Evolutionary conservation across 345 rosid genomes (phyloP).

Genomic region (Linum usitatissimum): DNA sequence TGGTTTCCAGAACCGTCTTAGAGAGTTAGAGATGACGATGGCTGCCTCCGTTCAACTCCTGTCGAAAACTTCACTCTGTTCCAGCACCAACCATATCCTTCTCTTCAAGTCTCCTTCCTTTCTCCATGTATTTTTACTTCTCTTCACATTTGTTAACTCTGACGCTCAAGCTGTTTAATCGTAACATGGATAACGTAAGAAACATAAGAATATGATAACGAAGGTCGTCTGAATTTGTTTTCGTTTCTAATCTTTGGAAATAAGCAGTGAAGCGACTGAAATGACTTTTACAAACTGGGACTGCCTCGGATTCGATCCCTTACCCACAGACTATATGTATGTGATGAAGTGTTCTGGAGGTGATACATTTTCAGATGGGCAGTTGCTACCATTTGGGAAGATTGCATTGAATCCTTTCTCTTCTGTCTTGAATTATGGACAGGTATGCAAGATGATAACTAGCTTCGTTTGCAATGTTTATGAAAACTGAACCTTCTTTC

Average conservation of each 20-base stretch:
- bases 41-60: background rate
- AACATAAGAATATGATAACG: too few relatives aligned
- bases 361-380: slow-evolving; percentile 19
- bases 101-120: background rate
- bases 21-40: background rate
- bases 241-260: background rate
- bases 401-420: slow-evolving; percentile 23
- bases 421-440: slow-evolving; percentile 28
- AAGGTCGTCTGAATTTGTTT: background rate
- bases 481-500: background rate
- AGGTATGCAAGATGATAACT: slow-evolving; percentile 11
- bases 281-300: slow-evolving; percentile 14
- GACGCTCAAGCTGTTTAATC: too few relatives aligned
- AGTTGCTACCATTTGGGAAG: slow-evolving; percentile 18
- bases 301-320: slow-evolving; percentile 19
- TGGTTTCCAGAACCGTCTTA: background rate
- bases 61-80: background rate
- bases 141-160: too few relatives aligned
- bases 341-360: slow-evolving; percentile 21
- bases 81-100: background rate
- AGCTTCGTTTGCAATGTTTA: background rate
- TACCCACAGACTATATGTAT: slow-evolving; percentile 26
- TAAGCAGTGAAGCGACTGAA: slow-evolving; percentile 16
- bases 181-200: too few relatives aligned
- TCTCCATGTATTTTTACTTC: too few relatives aligned